Evolutionary conservation across 1,284 basidiomycete species (phyloP).

Genomic region (Erythrobasidium hasegawianum): DNA sequence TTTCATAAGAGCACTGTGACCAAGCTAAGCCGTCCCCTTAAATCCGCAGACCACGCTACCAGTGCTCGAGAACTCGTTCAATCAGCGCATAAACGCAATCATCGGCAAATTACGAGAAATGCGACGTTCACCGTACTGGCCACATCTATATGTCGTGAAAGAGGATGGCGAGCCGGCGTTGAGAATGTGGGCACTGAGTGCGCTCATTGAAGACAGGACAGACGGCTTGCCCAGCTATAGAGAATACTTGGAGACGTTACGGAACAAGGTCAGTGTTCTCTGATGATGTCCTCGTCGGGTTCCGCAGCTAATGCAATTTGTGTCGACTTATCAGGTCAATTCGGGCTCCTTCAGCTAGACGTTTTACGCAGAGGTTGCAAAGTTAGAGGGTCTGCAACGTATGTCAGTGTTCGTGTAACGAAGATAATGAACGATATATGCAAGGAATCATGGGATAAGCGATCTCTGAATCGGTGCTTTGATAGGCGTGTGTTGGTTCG

Average conservation of each 20-base stretch:
- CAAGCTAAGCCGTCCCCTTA: too few relatives aligned
- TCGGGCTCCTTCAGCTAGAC: constrained; percentile 33
- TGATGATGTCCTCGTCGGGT: too few relatives aligned
- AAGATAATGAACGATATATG: too few relatives aligned
- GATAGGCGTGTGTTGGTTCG: too few relatives aligned
- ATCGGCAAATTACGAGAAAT: constrained; percentile 87
- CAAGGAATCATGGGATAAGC: too few relatives aligned
- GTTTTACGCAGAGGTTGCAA: neutral
- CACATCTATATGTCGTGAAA: constrained; percentile 96
- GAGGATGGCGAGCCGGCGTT: constrained; percentile 94
- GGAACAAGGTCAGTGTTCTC: constrained; percentile 65
- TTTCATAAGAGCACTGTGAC: too few relatives aligned
- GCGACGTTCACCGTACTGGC: constrained; percentile 81
- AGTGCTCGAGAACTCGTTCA: constrained; percentile 84
- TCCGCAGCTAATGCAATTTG: too few relatives aligned
- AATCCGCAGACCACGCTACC: constrained; percentile 70
- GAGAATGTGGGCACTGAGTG: constrained; percentile 88
- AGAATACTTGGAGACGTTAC: constrained; percentile 74
- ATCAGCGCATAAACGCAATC: constrained; percentile 85
- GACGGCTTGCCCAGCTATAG: constrained; percentile 93
- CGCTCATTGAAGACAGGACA: constrained; percentile 91
- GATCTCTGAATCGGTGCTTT: too few relatives aligned
- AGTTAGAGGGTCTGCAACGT: too few relatives aligned
- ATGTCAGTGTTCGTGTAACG: too few relatives aligned
- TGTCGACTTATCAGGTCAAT: constrained; percentile 28